phyloP scores from a whole-genome alignment of 2,329 filamentous ascomycete genomes.

The Fusarium neocosmosporiellum region DNA sequence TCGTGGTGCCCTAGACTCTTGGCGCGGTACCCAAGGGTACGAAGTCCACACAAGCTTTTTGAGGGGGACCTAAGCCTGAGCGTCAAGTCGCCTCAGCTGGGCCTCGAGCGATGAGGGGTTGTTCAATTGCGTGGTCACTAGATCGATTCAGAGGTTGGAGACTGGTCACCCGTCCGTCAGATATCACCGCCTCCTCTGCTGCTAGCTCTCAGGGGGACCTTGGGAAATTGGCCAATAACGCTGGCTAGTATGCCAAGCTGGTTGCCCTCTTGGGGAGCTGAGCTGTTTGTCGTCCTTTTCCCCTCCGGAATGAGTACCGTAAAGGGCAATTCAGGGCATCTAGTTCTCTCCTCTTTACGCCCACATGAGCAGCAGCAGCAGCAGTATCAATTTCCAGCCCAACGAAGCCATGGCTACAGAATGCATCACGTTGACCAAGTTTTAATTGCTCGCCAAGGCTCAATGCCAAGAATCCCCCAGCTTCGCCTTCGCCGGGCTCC shows the following conservation, averaged over 20 bases:
- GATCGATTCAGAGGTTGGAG: neutral
- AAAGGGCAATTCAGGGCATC: neutral
- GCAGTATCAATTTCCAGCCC: neutral
- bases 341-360: neutral
- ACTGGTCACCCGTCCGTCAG: conserved; percentile 12
- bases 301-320: neutral
- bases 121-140: neutral
- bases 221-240: conserved; percentile 5
- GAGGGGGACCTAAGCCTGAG: neutral
- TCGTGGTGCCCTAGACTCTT: conserved; percentile 39
- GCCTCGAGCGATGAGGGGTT: conserved; percentile 1
- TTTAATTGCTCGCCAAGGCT: conserved; percentile 13
- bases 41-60: conserved; percentile 35
- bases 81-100: neutral
- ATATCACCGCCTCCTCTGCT: neutral
- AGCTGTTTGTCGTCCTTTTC: neutral
- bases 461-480: conserved; percentile 17
- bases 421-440: neutral
- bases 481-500: conserved; percentile 29
- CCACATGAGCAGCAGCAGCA: neutral
- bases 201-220: neutral
- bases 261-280: neutral
- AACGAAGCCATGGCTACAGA: neutral
- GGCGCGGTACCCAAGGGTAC: conserved; percentile 33
- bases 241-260: neutral